Percentiles rank a stretch among this genome's conserved stretches.
These are phyloP conservation scores for Phytopythium helicoides DNA, from an alignment of 352 stramenopile species.

Conservation along the genomic window DNA sequence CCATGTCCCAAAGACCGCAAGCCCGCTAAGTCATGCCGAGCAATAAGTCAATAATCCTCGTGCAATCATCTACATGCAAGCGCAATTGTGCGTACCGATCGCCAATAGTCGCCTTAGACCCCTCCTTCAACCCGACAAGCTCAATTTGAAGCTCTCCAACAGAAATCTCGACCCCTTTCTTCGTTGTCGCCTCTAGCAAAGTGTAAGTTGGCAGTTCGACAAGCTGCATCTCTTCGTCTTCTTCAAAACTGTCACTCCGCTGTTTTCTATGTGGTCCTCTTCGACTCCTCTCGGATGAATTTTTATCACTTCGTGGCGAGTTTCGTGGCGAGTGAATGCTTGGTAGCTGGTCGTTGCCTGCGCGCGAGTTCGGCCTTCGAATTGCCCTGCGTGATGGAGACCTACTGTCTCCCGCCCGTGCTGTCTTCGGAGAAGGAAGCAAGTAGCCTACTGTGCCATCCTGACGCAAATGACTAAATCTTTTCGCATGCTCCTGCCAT, in stretches of 20 bases:
- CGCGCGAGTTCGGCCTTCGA: conserved; percentile 9
- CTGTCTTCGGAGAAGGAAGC: conserved; percentile 31
- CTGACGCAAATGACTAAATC: conserved; percentile 62
- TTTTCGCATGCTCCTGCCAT: conserved; percentile 53
- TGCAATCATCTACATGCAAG: too few relatives aligned
- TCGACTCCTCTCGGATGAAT: neutral
- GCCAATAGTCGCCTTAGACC: conserved; percentile 18
- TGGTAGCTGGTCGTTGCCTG: neutral
- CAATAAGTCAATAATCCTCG: neutral
- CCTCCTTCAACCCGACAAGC: conserved; percentile 10
- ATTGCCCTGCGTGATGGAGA: conserved; percentile 12
- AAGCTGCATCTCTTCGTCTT: conserved; percentile 23
- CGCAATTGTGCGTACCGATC: conserved; percentile 35
- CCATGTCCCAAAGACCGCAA: conserved; percentile 50
- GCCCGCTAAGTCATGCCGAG: conserved; percentile 27
- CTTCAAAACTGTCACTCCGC: conserved; percentile 2
- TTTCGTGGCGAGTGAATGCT: neutral
- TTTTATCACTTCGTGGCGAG: too few relatives aligned
- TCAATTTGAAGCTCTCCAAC: conserved; percentile 72
- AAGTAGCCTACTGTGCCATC: conserved; percentile 71
- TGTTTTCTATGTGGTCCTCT: neutral
- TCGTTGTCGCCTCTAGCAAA: conserved; percentile 64
- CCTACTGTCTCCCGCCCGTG: conserved; percentile 9
- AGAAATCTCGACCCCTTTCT: conserved; percentile 48
- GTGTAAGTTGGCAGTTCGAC: conserved; percentile 32